phyloP scores from a whole-genome alignment of 805 yeast species.

The Saitoella complicata region DNA sequence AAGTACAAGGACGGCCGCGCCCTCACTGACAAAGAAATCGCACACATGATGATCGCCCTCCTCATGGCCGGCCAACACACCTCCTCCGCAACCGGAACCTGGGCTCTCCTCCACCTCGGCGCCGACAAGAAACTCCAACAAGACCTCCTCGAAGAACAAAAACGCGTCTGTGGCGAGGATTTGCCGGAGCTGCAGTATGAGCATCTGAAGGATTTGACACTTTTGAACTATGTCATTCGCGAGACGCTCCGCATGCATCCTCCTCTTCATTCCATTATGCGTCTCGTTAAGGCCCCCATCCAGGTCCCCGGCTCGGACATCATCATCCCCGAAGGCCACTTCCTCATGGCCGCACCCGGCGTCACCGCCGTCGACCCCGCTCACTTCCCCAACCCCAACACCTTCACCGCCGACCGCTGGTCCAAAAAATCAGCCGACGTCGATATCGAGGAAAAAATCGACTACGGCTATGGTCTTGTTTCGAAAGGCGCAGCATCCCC shows the following conservation, averaged over 20 bases:
- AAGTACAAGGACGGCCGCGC: constrained; percentile 84
- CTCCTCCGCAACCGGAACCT: constrained; percentile 86
- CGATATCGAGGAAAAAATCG: constrained; percentile 30
- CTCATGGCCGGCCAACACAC: constrained; percentile 99
- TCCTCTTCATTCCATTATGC: constrained; percentile 91
- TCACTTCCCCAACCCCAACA: constrained; percentile 61
- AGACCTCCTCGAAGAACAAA: constrained; percentile 60
- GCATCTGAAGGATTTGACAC: constrained; percentile 61
- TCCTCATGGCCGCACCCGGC: constrained; percentile 88
- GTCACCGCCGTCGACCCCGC: constrained; percentile 61
- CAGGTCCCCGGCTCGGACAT: constrained; percentile 63
- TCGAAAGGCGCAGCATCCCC: constrained; percentile 94
- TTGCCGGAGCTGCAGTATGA: constrained; percentile 56
- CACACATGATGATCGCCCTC: constrained; percentile 84
- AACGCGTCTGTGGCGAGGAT: constrained; percentile 33
- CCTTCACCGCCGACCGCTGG: constrained; percentile 86
- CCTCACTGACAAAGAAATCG: constrained; percentile 92
- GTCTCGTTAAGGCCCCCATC: constrained; percentile 68
- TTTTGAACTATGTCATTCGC: constrained; percentile 68
- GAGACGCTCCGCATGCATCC: constrained; percentile 92
- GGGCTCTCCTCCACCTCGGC: constrained; percentile 84
- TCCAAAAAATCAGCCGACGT: constrained; percentile 16
- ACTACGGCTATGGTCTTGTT: constrained; percentile 85
- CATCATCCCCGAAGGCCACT: constrained; percentile 78
- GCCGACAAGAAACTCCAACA: constrained; percentile 76